Conservation (phyloP, 106 monocot species). For the Dendrobium catenatum region DNA sequence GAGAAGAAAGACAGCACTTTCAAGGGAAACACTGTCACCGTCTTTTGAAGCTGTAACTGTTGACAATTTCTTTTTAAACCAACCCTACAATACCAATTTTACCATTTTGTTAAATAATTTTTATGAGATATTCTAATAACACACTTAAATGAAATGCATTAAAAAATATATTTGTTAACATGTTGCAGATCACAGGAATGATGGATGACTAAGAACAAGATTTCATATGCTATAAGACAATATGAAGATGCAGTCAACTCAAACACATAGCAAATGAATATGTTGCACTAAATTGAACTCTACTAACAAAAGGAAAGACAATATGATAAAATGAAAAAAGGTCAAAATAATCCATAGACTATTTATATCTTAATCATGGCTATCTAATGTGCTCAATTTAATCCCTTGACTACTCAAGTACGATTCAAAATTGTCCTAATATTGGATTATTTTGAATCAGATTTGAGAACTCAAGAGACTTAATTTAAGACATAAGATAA, state of each 20-base stretch:
- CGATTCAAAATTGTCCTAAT: too few species aligned
- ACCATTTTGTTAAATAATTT: background rate
- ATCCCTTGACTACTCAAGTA: too few species aligned
- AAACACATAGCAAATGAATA: background rate
- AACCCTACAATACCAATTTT: slow-evolving; percentile 34
- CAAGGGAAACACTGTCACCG: slow-evolving; percentile 37
- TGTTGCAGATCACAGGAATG: background rate
- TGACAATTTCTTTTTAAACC: slow-evolving; percentile 17
- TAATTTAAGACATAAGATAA: too few species aligned
- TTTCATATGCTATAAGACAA: background rate
- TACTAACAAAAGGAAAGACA: background rate
- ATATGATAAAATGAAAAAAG: background rate
- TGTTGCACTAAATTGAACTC: background rate
- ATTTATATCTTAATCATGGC: too few species aligned
- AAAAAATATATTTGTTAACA: background rate
- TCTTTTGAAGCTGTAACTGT: slow-evolving; percentile 23
- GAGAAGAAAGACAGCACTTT: slow-evolving; percentile 61
- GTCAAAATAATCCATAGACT: background rate
- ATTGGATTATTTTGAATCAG: too few species aligned
- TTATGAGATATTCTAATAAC: background rate
- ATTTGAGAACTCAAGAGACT: too few species aligned
- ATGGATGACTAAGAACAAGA: background rate
- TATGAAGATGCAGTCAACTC: background rate
- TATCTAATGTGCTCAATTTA: too few species aligned
- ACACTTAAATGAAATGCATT: background rate